Conservation (phyloP, 441 rosid genomes). For the Lepidium campestre region DNA sequence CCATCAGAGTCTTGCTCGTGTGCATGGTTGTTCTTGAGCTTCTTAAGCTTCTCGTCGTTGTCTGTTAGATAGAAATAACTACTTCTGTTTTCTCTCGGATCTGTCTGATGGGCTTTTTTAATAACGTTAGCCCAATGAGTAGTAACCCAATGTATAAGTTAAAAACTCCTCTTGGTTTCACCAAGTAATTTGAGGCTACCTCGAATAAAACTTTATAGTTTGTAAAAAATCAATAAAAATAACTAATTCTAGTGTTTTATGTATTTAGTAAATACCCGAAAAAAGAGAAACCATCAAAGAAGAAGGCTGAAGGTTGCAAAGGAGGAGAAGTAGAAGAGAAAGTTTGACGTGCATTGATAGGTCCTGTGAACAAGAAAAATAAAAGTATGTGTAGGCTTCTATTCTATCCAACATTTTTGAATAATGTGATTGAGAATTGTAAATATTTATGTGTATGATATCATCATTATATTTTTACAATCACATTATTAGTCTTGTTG, state of each 20-base stretch:
- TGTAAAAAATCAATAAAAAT: not conserved
- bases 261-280: no score
- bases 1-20: not conserved
- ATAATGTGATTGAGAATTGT: no score
- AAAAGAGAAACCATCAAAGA: no score
- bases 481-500: not conserved
- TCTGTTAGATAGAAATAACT: no score
- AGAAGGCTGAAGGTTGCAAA: no score
- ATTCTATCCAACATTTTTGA: no score
- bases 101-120: not conserved
- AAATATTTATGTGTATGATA: not conserved
- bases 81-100: not conserved
- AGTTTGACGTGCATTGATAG: no score
- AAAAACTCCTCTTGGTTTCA: not conserved
- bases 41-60: no score
- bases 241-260: not conserved
- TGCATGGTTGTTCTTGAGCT: constrained; percentile 7
- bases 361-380: no score
- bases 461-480: not conserved
- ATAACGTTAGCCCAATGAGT: not conserved
- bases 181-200: not conserved
- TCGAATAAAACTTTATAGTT: not conserved
- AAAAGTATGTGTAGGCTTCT: no score
- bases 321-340: no score
- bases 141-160: not conserved